Evolutionary conservation across 257 asterid genomes (phyloP), one percentile per base, ranked within the genome.

Genomic region (Solanum chilense): DNA sequence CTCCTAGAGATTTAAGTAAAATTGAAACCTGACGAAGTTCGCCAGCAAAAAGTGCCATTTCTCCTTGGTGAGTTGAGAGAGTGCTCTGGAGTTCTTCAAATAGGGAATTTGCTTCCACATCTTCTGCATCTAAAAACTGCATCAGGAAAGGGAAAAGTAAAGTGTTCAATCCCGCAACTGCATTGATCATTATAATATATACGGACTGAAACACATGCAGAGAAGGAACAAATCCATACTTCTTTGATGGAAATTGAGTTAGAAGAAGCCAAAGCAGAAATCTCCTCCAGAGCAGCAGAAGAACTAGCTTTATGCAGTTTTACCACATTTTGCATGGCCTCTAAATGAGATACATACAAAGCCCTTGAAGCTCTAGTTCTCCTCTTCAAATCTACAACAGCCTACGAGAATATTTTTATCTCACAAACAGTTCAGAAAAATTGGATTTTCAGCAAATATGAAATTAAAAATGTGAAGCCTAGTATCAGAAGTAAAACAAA

Each of bases 11-110:
- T 69, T 69, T 14, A 66, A 80, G 86, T 16, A 25, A 47, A 16
- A 31, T 56, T 86, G 52, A 90, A 90, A 96, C 99, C 98, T 96
- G 94, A 44, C 95, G 95, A 86, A 96, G 97, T 87, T 94, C 98
- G 90, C 94, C 91, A 4, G 96, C 94, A 87, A 96, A 91, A 29
- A 88, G 90, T 69, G 96, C 91, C 92, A 91, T 92, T 93, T 96
- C 98, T 83, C 93, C 95, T 86, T 91, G 94, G 80, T 94, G 97
- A 80, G 89, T 88, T 82, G 96, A 92, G 45, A 94, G 84, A 83
- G 90, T 88, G 27, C 87, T 91, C 71, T 94, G 95, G 90, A 96
- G 96, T 82, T 91, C 96, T 62, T 94, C 92, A 86, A 93, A 92
- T 71, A 94, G 86, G 18, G 91, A 88, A 87, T 94, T 92, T 44